Evolutionary conservation across 2,329 filamentous ascomycete genomes (phyloP).

Genomic region (Bipolaris zeicola): DNA sequence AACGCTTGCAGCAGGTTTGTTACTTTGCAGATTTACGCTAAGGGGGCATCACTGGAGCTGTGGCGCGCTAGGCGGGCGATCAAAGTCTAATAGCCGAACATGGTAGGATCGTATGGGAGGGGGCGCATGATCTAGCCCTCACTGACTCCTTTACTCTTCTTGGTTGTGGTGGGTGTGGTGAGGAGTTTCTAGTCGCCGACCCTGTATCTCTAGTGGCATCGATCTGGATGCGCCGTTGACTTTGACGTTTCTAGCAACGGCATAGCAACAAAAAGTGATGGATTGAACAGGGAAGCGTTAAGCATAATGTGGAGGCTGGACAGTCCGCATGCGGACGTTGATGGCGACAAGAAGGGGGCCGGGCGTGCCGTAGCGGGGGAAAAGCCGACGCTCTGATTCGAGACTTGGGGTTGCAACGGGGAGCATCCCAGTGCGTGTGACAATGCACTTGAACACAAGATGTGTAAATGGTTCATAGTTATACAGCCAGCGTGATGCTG

Average conservation of each 20-base stretch:
- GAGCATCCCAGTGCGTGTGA: conserved; percentile 1
- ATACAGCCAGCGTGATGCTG: neutral
- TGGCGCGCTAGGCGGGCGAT: conserved; percentile 12
- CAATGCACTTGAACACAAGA: conserved; percentile 6
- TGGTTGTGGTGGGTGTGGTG: neutral
- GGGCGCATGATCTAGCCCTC: conserved; percentile 13
- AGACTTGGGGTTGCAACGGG: conserved; percentile 1
- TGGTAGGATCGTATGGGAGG: conserved; percentile 8
- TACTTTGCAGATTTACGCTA: conserved; percentile 14
- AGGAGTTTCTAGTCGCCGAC: conserved; percentile 16
- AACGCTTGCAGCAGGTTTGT: conserved; percentile 10
- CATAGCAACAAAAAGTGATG: neutral
- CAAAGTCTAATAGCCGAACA: conserved; percentile 13
- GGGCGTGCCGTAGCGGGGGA: conserved; percentile 7
- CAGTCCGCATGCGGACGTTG: conserved; percentile 4
- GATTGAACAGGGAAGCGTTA: neutral
- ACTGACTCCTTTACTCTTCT: conserved; percentile 1
- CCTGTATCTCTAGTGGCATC: neutral
- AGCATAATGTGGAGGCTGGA: neutral
- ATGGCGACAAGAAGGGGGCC: conserved; percentile 5
- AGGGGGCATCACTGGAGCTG: conserved; percentile 6
- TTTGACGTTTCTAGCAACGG: conserved; percentile 6
- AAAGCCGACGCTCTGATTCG: conserved; percentile 4
- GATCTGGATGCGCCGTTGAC: conserved; percentile 4
- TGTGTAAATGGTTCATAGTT: conserved; percentile 6